A percentile compares a stretch with the other conserved stretches of the same genome.
phyloP scores from a whole-genome alignment of 2,329 filamentous ascomycete genomes.

The Sphaerulina populicola region DNA sequence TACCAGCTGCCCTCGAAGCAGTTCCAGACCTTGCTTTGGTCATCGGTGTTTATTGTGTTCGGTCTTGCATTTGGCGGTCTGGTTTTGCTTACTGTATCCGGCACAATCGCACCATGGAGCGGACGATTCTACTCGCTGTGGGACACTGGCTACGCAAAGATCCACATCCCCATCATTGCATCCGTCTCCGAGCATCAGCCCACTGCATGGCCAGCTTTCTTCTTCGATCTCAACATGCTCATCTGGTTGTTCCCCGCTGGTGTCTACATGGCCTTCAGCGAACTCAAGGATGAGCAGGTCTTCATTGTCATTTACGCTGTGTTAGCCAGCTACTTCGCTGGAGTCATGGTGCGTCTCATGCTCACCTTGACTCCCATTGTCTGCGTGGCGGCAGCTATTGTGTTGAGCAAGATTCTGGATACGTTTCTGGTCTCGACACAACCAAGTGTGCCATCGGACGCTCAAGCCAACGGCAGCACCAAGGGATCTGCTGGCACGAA shows the following conservation, averaged over 20 bases:
- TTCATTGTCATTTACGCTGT: slow-evolving; percentile 97
- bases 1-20: slow-evolving; percentile 84
- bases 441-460: slow-evolving; percentile 40
- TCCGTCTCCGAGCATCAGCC: slow-evolving; percentile 99
- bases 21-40: slow-evolving; percentile 80
- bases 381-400: slow-evolving; percentile 85
- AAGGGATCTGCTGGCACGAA: slow-evolving; percentile 39
- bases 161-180: slow-evolving; percentile 97
- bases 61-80: slow-evolving; percentile 65
- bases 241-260: slow-evolving; percentile 99
- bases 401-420: slow-evolving; percentile 79
- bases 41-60: slow-evolving; percentile 66
- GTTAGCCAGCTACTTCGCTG: slow-evolving; percentile 93
- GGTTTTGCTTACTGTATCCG: slow-evolving; percentile 72
- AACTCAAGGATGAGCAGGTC: slow-evolving; percentile 89
- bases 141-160: slow-evolving; percentile 98
- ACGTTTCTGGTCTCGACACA: slow-evolving; percentile 64
- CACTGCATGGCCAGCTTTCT: slow-evolving; percentile 97
- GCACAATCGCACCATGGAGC: slow-evolving; percentile 93
- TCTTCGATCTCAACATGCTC: slow-evolving; percentile 95
- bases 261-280: slow-evolving; percentile 96
- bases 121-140: slow-evolving; percentile 98
- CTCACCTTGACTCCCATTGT: slow-evolving; percentile 93
- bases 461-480: slow-evolving; percentile 37
- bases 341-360: slow-evolving; percentile 99